Conservation (phyloP, 495 filamentous ascomycete genomes). For the Acidomyces sp. region DNA sequence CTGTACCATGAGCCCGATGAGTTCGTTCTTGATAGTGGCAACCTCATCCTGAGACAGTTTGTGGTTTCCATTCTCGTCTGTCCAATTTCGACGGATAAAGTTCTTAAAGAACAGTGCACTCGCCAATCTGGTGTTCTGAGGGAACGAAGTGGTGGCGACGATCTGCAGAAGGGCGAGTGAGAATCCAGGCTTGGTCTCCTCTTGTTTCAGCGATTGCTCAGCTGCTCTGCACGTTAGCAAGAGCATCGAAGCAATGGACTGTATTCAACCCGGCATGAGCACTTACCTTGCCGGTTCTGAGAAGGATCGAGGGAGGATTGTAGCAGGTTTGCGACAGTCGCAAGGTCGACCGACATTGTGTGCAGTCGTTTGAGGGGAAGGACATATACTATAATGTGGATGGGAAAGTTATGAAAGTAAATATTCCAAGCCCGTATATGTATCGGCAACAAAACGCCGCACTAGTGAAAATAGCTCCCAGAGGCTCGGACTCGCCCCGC, state of each 20-base stretch:
- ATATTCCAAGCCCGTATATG: too few relatives aligned
- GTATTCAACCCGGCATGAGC: too few relatives aligned
- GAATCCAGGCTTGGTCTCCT: constrained; percentile 63
- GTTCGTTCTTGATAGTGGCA: constrained; percentile 74
- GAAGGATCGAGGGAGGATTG: constrained; percentile 73
- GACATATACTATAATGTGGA: constrained; percentile 1
- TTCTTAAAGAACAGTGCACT: constrained; percentile 97
- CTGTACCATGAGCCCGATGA: constrained; percentile 92
- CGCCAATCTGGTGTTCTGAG: constrained; percentile 68
- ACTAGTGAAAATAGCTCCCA: too few relatives aligned
- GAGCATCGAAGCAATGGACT: neutral
- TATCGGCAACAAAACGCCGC: too few relatives aligned
- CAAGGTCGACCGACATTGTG: constrained; percentile 61
- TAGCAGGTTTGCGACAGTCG: constrained; percentile 62
- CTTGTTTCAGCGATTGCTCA: constrained; percentile 62
- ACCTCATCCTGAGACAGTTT: constrained; percentile 73
- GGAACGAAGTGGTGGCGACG: constrained; percentile 56
- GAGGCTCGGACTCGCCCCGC: too few relatives aligned
- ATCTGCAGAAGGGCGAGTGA: constrained; percentile 80
- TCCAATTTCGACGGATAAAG: constrained; percentile 66
- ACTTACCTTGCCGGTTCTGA: constrained; percentile 75
- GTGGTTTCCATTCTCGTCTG: constrained; percentile 86
- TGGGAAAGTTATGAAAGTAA: constrained; percentile 6
- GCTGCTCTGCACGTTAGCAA: constrained; percentile 40
- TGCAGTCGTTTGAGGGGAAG: neutral